Percentiles rank a stretch among this genome's conserved stretches.
Evolutionary conservation across 192 early-diverging fungal genomes (phyloP).

Genomic region (Entophlyctis luteolus): DNA sequence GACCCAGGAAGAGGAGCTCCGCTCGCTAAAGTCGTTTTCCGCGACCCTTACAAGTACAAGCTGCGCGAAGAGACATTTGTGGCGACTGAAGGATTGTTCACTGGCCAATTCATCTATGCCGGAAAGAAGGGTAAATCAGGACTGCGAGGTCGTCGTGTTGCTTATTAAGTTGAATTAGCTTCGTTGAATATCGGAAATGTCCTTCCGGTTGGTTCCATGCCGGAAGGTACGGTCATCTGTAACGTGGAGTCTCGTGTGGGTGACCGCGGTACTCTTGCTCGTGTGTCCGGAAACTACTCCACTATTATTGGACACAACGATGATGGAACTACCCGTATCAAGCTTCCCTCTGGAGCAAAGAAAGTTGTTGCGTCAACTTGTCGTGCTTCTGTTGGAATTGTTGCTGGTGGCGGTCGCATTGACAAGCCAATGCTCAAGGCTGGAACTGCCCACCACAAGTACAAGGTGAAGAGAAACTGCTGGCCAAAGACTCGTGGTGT

Average conservation of each 20-base stretch:
- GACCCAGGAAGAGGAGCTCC: slow-evolving; percentile 95
- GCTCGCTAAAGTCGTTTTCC: slow-evolving; percentile 79
- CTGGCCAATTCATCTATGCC: slow-evolving; percentile 97
- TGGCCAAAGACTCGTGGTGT: slow-evolving; percentile 99
- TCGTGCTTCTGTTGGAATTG: slow-evolving; percentile 95
- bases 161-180: too few species aligned
- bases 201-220: slow-evolving; percentile 87
- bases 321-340: slow-evolving; percentile 94
- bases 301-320: slow-evolving; percentile 99
- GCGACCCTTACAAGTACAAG: slow-evolving; percentile 73
- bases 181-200: slow-evolving; percentile 89
- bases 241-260: slow-evolving; percentile 88
- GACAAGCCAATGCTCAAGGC: slow-evolving; percentile 99
- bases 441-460: slow-evolving; percentile 99
- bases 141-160: background rate
- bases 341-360: slow-evolving; percentile 98
- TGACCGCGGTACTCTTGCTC: slow-evolving; percentile 93
- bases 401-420: slow-evolving; percentile 98
- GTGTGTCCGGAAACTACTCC: slow-evolving; percentile 96
- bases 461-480: slow-evolving; percentile 96
- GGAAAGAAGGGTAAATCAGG: slow-evolving; percentile 79
- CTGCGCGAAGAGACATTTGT: slow-evolving; percentile 86
- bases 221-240: slow-evolving; percentile 94
- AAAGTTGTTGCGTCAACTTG: slow-evolving; percentile 87
- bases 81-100: slow-evolving; percentile 98